A percentile compares a stretch with the other conserved stretches of the same genome.
Evolutionary conservation across 495 filamentous ascomycete species (phyloP).

Genomic region (Chaetomidium leptoderma): DNA sequence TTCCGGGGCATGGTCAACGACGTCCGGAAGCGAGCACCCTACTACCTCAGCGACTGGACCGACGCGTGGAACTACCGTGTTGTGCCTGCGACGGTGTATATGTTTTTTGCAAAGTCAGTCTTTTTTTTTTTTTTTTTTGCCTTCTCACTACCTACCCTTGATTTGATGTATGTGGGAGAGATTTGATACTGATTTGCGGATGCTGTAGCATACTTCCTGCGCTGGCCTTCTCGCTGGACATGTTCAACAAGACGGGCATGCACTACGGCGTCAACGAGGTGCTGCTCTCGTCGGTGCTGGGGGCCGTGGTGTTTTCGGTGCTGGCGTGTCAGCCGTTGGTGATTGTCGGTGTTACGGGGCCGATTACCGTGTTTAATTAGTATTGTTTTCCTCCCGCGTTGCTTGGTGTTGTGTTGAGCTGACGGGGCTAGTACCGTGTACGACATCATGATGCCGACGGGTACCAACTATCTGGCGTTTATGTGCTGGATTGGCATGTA

Average conservation of each 20-base stretch:
- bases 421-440: constrained; percentile 59
- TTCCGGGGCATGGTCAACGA: constrained; percentile 72
- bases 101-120: constrained; percentile 84
- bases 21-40: constrained; percentile 65
- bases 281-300: constrained; percentile 71
- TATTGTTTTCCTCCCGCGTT: constrained; percentile 24
- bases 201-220: constrained; percentile 71
- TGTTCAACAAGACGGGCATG: constrained; percentile 74
- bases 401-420: constrained; percentile 12
- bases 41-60: constrained; percentile 71
- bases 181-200: not conserved
- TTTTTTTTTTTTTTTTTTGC: not conserved
- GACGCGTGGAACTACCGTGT: constrained; percentile 86
- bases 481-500: constrained; percentile 82
- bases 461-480: constrained; percentile 69
- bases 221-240: constrained; percentile 78
- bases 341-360: constrained; percentile 88
- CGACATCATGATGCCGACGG: constrained; percentile 68
- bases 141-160: no score
- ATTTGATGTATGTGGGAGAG: not conserved
- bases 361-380: constrained; percentile 85
- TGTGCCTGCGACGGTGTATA: constrained; percentile 76
- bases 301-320: constrained; percentile 69
- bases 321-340: constrained; percentile 75
- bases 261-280: constrained; percentile 84